A percentile compares a stretch with the other conserved stretches of the same genome.
phyloP scores from a whole-genome alignment of 495 filamentous ascomycete species.

The Sabuloglossum arenarium region DNA sequence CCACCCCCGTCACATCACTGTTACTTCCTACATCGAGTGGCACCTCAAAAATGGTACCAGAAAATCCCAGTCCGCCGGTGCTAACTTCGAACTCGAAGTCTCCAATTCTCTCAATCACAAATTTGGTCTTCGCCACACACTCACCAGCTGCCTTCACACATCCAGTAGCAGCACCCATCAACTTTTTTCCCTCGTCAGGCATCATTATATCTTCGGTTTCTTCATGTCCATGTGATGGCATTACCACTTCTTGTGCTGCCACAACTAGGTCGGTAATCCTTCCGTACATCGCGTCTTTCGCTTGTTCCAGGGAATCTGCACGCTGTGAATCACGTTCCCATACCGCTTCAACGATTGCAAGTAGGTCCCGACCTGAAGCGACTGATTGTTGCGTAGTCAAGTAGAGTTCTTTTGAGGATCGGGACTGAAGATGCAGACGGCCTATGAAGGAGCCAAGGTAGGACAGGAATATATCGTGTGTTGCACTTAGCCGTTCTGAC shows the following conservation, averaged over 20 bases:
- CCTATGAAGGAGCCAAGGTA: slow-evolving; percentile 84
- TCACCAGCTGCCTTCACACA: slow-evolving; percentile 84
- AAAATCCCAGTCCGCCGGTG: slow-evolving; percentile 14
- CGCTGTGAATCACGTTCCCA: slow-evolving; percentile 52
- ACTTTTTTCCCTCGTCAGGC: slow-evolving; percentile 54
- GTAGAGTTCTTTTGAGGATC: slow-evolving; percentile 66
- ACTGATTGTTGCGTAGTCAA: slow-evolving; percentile 59
- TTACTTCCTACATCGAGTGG: neutral
- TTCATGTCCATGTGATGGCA: slow-evolving; percentile 28
- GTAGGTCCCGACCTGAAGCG: slow-evolving; percentile 52
- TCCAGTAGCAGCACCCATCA: slow-evolving; percentile 64
- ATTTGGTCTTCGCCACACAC: slow-evolving; percentile 66
- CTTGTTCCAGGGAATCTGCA: slow-evolving; percentile 38
- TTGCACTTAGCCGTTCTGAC: slow-evolving; percentile 43
- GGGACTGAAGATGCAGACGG: slow-evolving; percentile 67
- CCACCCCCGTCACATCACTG: neutral
- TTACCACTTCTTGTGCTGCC: slow-evolving; percentile 59
- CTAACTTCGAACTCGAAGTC: slow-evolving; percentile 70
- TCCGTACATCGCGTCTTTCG: slow-evolving; percentile 60
- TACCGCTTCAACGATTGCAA: slow-evolving; percentile 65
- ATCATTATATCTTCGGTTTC: slow-evolving; percentile 56
- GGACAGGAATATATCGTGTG: slow-evolving; percentile 74
- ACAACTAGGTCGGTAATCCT: slow-evolving; percentile 58
- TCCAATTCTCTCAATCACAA: slow-evolving; percentile 73
- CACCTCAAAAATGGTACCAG: slow-evolving; percentile 13